phyloP scores from a whole-genome alignment of 2,329 filamentous ascomycete species.

The Torrubiella hemipterigena region DNA sequence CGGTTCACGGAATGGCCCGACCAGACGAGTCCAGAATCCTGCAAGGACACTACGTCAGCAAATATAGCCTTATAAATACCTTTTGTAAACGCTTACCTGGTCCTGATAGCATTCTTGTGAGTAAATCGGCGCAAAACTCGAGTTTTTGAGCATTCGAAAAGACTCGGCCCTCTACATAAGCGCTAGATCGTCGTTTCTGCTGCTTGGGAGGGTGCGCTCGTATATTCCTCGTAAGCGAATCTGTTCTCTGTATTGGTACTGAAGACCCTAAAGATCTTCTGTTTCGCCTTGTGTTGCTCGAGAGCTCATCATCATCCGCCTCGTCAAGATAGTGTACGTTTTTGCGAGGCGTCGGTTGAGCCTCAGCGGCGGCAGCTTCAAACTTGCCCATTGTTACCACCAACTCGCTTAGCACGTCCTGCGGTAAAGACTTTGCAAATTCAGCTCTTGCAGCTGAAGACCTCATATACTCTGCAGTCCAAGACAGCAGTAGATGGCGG shows the following conservation, averaged over 20 bases:
- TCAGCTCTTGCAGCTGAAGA: slow-evolving; percentile 42
- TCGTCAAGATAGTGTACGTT: slow-evolving; percentile 38
- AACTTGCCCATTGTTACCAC: slow-evolving; percentile 50
- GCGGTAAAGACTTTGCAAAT: slow-evolving; percentile 48
- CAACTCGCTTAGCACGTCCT: slow-evolving; percentile 50
- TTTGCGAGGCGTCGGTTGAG: slow-evolving; percentile 23
- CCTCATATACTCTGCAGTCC: slow-evolving; percentile 53
- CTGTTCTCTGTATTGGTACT: slow-evolving; percentile 7
- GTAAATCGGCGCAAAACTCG: slow-evolving; percentile 44
- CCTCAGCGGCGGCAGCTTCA: slow-evolving; percentile 16
- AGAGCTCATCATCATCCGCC: slow-evolving; percentile 25
- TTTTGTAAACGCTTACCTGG: slow-evolving; percentile 30
- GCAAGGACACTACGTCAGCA: slow-evolving; percentile 2
- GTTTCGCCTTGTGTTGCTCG: slow-evolving; percentile 23
- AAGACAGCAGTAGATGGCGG: slow-evolving; percentile 43
- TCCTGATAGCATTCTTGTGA: slow-evolving; percentile 48
- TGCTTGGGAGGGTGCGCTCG: slow-evolving; percentile 20
- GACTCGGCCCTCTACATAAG: slow-evolving; percentile 16
- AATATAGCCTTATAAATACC: slow-evolving; percentile 1
- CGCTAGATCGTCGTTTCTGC: slow-evolving; percentile 22
- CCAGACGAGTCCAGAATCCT: slow-evolving; percentile 57
- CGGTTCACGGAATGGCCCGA: slow-evolving; percentile 48
- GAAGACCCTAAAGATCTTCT: slow-evolving; percentile 10
- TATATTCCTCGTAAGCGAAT: slow-evolving; percentile 15
- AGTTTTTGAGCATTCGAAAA: slow-evolving; percentile 34